Evolutionary conservation across 2,329 filamentous ascomycete genomes (phyloP).

Genomic region (Fusarium concolor): DNA sequence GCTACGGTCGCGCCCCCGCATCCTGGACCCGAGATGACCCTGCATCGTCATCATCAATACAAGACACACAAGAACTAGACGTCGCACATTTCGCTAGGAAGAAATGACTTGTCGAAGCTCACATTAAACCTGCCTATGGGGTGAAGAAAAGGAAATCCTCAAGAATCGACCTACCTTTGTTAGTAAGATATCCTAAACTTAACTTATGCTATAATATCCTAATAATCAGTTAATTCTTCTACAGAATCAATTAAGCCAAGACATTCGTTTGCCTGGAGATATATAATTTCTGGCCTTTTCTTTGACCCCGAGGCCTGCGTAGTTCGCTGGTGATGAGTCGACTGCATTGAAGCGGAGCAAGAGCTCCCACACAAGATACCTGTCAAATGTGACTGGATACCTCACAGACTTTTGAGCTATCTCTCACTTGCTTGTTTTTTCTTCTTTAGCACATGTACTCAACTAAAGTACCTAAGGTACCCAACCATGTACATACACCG

Average conservation of each 20-base stretch:
- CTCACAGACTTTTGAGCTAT: neutral
- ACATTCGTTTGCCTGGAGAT: no score
- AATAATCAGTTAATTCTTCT: no score
- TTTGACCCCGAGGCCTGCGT: no score
- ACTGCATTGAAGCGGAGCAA: conserved; percentile 39
- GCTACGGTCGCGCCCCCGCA: conserved; percentile 18
- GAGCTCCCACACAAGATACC: conserved; percentile 31
- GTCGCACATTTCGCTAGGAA: conserved; percentile 22
- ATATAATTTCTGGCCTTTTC: no score
- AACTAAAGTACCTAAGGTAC: neutral
- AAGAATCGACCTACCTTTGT: no score
- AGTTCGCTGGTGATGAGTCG: conserved; percentile 38
- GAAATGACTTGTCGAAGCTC: conserved; percentile 39
- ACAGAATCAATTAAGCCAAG: no score
- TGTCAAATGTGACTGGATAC: conserved; percentile 36
- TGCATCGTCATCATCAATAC: conserved; percentile 33
- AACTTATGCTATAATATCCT: no score
- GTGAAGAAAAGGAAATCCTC: no score
- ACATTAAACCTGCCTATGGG: neutral
- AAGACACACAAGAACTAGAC: conserved; percentile 39
- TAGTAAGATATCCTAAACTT: no score
- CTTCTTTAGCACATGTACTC: conserved; percentile 9
- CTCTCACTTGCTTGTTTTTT: conserved; percentile 5
- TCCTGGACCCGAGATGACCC: conserved; percentile 13
- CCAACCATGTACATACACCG: conserved; percentile 29